These are phyloP conservation scores for Capsicum rhomboideum DNA, from an alignment of 257 asterid species.

Conservation along the genomic window DNA sequence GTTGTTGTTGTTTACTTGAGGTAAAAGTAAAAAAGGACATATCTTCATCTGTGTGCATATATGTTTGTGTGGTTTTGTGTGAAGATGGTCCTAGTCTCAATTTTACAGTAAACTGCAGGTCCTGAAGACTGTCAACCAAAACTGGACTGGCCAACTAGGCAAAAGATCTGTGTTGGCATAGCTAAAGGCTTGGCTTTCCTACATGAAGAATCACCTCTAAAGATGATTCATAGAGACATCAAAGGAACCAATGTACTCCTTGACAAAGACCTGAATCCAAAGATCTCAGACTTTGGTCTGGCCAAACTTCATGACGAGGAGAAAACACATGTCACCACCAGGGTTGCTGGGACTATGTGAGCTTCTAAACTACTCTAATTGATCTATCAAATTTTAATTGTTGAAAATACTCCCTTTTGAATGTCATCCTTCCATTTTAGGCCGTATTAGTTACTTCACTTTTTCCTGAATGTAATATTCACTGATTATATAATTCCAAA, in stretches of 20 bases:
- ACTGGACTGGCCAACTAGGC: constrained; percentile 43
- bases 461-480: neutral
- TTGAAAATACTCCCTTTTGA: neutral
- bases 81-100: neutral
- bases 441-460: neutral
- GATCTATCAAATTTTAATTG: neutral
- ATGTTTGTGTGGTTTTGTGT: neutral
- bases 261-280: constrained; percentile 54
- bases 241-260: constrained; percentile 54
- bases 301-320: constrained; percentile 64
- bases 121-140: constrained; percentile 34
- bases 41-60: neutral
- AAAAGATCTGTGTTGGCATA: constrained; percentile 42
- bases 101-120: constrained; percentile 21
- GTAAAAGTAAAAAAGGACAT: neutral
- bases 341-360: constrained; percentile 73
- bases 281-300: constrained; percentile 68
- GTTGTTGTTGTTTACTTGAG: neutral
- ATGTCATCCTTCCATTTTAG: neutral
- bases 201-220: constrained; percentile 61
- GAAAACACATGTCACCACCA: constrained; percentile 51
- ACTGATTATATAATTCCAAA: neutral
- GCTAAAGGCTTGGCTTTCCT: constrained; percentile 53
- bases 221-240: constrained; percentile 64
- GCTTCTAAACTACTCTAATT: constrained; percentile 3